Conservation (phyloP, 108 stramenopile genomes). For the Skeletonema costatum region DNA sequence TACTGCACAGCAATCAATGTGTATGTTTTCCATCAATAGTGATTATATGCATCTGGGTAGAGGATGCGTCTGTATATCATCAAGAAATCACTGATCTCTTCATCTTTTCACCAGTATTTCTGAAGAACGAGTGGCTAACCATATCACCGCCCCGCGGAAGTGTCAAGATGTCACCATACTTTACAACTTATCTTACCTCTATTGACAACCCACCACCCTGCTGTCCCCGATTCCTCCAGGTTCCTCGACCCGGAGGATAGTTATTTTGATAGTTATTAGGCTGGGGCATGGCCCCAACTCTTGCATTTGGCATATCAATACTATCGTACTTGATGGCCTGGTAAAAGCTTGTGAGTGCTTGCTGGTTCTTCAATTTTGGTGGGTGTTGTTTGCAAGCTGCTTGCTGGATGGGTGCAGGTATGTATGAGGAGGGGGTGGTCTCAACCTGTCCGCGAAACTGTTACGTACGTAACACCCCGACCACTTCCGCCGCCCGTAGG, state of each 20-base stretch:
- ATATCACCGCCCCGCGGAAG: background rate
- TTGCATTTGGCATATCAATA: slow-evolving; percentile 25
- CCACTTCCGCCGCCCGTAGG: too few relatives aligned
- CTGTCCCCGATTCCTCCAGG: slow-evolving; percentile 28
- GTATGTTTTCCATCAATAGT: background rate
- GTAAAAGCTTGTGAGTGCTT: too few relatives aligned
- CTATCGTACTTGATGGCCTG: background rate
- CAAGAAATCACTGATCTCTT: background rate
- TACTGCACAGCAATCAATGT: background rate
- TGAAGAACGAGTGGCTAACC: background rate
- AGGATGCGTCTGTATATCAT: background rate
- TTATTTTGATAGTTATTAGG: slow-evolving; percentile 7
- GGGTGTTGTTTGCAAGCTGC: too few relatives aligned
- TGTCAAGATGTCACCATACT: background rate
- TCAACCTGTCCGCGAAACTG: too few relatives aligned
- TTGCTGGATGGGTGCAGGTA: too few relatives aligned
- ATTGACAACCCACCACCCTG: slow-evolving; percentile 75
- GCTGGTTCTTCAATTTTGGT: too few relatives aligned
- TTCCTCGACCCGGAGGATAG: slow-evolving; percentile 14
- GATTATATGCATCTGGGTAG: background rate
- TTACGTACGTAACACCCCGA: too few relatives aligned
- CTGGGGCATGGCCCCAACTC: slow-evolving; percentile 83
- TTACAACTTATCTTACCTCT: slow-evolving; percentile 66
- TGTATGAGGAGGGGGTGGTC: too few relatives aligned
- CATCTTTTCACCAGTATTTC: background rate